These are phyloP conservation scores for Chytriomyces confervae DNA, from an alignment of 192 early-diverging fungal genomes.

Conservation along the genomic window DNA sequence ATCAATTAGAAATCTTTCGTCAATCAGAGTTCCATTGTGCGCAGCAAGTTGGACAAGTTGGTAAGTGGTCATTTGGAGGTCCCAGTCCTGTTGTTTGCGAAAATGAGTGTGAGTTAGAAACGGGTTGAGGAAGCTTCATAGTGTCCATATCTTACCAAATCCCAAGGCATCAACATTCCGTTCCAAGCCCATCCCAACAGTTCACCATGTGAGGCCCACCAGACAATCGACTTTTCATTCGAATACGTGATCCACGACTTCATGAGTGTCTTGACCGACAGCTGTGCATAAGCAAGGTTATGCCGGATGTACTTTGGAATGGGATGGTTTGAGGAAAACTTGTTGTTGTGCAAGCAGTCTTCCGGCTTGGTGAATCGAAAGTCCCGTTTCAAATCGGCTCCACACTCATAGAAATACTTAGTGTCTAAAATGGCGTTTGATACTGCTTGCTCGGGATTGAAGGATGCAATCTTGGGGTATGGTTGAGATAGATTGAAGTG, in stretches of 20 bases:
- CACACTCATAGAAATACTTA: constrained; percentile 31
- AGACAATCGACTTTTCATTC: neutral
- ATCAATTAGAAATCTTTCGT: constrained; percentile 12
- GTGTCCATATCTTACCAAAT: neutral
- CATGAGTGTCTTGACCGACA: neutral
- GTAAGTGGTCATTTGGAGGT: constrained; percentile 21
- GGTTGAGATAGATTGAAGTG: constrained; percentile 22
- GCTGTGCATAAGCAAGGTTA: neutral
- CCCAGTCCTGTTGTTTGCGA: constrained; percentile 31
- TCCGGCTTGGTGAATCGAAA: neutral
- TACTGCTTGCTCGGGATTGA: neutral
- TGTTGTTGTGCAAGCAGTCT: neutral
- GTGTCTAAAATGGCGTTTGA: neutral
- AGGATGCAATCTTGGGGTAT: neutral
- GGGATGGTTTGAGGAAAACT: neutral
- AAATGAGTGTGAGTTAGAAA: too few species aligned
- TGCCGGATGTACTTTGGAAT: neutral
- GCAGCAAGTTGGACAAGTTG: constrained; percentile 7
- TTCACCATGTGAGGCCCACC: constrained; percentile 33
- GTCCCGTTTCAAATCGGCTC: constrained; percentile 16
- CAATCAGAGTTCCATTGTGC: constrained; percentile 15
- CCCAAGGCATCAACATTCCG: constrained; percentile 29
- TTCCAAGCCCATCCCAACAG: constrained; percentile 36
- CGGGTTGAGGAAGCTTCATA: too few species aligned
- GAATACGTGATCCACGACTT: constrained; percentile 18